phyloP scores from a whole-genome alignment of 75 land plant species.

The Pinus albicaulis region DNA sequence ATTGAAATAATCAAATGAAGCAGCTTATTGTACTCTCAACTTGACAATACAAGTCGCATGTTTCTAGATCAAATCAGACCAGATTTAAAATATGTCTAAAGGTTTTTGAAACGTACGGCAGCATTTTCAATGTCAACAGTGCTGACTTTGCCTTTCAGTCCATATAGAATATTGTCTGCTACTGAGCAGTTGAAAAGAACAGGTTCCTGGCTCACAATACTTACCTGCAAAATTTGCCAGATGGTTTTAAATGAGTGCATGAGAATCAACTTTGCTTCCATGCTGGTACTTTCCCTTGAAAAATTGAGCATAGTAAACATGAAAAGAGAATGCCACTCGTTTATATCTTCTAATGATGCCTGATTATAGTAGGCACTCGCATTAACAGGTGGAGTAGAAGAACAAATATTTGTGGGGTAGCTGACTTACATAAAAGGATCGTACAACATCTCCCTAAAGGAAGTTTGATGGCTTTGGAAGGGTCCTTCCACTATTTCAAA shows the following conservation, averaged over 20 bases:
- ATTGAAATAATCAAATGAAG: not conserved
- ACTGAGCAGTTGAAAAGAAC: constrained; percentile 93
- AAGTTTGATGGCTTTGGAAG: not conserved
- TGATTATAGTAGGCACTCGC: not conserved
- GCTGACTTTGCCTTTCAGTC: constrained; percentile 58
- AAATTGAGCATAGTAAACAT: not conserved
- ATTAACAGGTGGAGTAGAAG: not conserved
- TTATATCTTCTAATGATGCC: not conserved
- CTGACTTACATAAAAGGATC: not conserved
- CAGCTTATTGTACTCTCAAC: not conserved
- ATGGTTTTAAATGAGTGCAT: not conserved
- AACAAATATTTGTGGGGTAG: not conserved
- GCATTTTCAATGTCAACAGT: constrained; percentile 73
- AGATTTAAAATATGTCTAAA: not conserved
- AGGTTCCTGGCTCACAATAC: constrained; percentile 99
- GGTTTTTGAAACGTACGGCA: constrained; percentile 54
- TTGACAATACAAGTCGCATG: not conserved
- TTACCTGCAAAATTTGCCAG: constrained; percentile 55
- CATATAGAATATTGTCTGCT: constrained; percentile 95
- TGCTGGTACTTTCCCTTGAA: not conserved
- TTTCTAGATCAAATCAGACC: not conserved
- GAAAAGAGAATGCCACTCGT: not conserved
- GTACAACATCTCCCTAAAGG: not conserved
- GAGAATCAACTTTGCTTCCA: not conserved
- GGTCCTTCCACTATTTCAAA: not conserved